Base-by-base conservation (phyloP, 169 alveolate genomes). In the Amoebophrya sp. region DNA sequence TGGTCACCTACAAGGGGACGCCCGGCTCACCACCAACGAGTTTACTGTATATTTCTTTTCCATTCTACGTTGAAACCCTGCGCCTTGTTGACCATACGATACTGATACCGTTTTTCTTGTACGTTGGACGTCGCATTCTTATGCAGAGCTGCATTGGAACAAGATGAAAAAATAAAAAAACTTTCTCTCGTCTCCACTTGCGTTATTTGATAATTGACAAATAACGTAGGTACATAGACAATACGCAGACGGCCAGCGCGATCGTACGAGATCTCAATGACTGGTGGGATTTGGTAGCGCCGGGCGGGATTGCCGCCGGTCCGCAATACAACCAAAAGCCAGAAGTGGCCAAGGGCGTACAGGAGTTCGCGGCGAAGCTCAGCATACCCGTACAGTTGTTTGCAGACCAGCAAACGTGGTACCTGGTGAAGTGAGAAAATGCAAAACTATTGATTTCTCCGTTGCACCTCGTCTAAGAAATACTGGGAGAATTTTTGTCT, bases 1-100 rank as follows among this genome's bases (percentile, higher is more conserved):
- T 66, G 35, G 83, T 66, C 83, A 66, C 83, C 83, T 66, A 66
- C 35, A 66, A 66, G 18, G 83, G 83, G 32, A 66, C 83, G 18
- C 83, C 83, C 32, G 83, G 83, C 29, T 66, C 83, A 25, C 83
- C 83, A 25, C 83, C 83, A 66, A 66, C 32, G 10, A 66, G 83
- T 25, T n/a, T 66, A 25, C 18, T 66, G 83, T 66, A 41, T 41
- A 7, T 41, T n/a, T n/a, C n/a, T n/a, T n/a, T n/a, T n/a, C n/a
- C n/a, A n/a, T n/a, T n/a, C n/a, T n/a, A n/a, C n/a, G n/a, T n/a
- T n/a, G n/a, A n/a, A n/a, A n/a, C n/a, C n/a, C n/a, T n/a, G n/a
- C n/a, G n/a, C n/a, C n/a, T n/a, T n/a, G n/a, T n/a, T n/a, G n/a
- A n/a, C n/a, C n/a, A n/a, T n/a, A n/a, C n/a, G n/a, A n/a, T n/a